phyloP scores from a whole-genome alignment of 371 early-diverging fungal species.

The Mucor irregularis region DNA sequence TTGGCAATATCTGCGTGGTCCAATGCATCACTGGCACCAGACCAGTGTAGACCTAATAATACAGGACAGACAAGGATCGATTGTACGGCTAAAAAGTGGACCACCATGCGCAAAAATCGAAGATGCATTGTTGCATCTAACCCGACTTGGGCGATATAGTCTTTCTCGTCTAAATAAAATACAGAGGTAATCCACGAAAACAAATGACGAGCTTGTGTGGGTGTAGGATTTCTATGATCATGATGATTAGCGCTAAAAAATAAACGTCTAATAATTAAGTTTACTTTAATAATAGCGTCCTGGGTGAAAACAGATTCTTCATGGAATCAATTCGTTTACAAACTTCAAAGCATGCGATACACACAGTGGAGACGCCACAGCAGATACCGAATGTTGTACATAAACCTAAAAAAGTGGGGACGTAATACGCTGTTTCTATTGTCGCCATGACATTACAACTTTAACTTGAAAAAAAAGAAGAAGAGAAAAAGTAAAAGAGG shows the following conservation, averaged over 20 bases:
- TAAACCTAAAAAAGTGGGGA: conserved; percentile 45
- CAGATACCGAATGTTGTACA: conserved; percentile 53
- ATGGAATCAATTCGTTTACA: conserved; percentile 46
- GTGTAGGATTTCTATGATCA: conserved; percentile 41
- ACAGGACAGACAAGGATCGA: conserved; percentile 48
- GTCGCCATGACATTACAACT: conserved; percentile 34
- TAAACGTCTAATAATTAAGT: not conserved
- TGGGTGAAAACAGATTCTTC: conserved; percentile 58
- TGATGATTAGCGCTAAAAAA: not conserved
- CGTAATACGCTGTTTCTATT: conserved; percentile 43
- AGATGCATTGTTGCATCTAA: conserved; percentile 69
- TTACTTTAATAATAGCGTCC: conserved; percentile 52
- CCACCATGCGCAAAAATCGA: conserved; percentile 66
- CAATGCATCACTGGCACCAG: conserved; percentile 3
- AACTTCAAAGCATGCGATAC: conserved; percentile 54
- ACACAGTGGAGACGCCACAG: conserved; percentile 39
- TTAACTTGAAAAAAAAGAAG: conserved; percentile 1
- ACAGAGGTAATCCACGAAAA: conserved; percentile 54
- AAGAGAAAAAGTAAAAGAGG: conserved; percentile 4
- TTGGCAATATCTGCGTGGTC: conserved; percentile 16
- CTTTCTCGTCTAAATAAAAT: conserved; percentile 41
- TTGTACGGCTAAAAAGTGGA: conserved; percentile 55
- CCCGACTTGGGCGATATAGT: conserved; percentile 54
- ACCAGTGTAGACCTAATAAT: conserved; percentile 57
- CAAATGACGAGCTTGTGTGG: conserved; percentile 35